phyloP scores from a whole-genome alignment of 2,329 filamentous ascomycete species.

The Calonectria naviculata region DNA sequence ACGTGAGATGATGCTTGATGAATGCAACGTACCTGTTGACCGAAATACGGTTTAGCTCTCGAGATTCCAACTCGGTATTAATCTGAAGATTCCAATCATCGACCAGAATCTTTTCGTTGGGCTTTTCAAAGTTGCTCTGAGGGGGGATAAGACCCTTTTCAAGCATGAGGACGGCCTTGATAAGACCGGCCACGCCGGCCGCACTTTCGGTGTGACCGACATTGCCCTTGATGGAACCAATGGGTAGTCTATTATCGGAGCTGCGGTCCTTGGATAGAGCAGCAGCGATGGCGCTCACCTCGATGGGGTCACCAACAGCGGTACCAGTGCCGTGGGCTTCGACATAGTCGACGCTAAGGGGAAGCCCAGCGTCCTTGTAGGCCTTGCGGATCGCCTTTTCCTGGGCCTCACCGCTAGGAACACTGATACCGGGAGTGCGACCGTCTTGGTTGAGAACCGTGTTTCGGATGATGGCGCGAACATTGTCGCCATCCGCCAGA shows the following conservation, averaged over 20 bases:
- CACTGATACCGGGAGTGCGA: slow-evolving; percentile 54
- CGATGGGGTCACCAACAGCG: slow-evolving; percentile 57
- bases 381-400: slow-evolving; percentile 46
- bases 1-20: neutral
- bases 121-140: slow-evolving; percentile 41
- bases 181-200: slow-evolving; percentile 42
- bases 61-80: slow-evolving; percentile 2
- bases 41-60: slow-evolving; percentile 18
- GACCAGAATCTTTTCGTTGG: slow-evolving; percentile 43
- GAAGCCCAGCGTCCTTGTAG: slow-evolving; percentile 47
- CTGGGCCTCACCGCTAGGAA: slow-evolving; percentile 46
- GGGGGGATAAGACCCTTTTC: slow-evolving; percentile 47
- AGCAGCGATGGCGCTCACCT: slow-evolving; percentile 54
- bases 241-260: slow-evolving; percentile 40
- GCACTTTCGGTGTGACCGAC: slow-evolving; percentile 38
- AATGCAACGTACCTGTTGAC: slow-evolving; percentile 18
- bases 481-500: slow-evolving; percentile 49
- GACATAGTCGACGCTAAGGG: slow-evolving; percentile 47
- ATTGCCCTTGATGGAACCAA: slow-evolving; percentile 57
- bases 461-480: slow-evolving; percentile 51
- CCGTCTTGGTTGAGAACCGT: slow-evolving; percentile 55
- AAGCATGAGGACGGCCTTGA: slow-evolving; percentile 43
- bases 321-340: slow-evolving; percentile 62
- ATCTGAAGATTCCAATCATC: slow-evolving; percentile 34
- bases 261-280: slow-evolving; percentile 47